These are phyloP conservation scores for Ministeria vibrans DNA, from an alignment of 78 protist genomes.

Conservation along the genomic window DNA sequence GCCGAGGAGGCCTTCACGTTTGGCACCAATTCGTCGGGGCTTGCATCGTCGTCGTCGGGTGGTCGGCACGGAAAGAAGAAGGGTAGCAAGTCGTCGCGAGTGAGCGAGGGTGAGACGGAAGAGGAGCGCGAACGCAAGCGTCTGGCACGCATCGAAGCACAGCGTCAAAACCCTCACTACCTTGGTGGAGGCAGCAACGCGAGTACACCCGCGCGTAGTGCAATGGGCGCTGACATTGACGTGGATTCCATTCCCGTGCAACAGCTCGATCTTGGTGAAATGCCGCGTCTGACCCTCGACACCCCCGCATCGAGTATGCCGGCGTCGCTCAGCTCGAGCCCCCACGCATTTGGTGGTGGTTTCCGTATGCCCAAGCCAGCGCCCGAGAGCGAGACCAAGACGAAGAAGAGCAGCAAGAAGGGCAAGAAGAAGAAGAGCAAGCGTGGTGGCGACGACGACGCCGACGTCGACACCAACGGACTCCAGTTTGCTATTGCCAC, in stretches of 20 bases:
- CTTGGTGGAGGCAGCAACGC: background rate
- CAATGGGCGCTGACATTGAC: background rate
- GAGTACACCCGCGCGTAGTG: background rate
- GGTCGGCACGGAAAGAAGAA: background rate
- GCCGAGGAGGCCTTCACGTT: background rate
- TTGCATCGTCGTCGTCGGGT: background rate
- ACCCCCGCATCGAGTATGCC: background rate
- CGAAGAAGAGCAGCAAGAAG: background rate
- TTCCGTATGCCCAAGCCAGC: background rate
- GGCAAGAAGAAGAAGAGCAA: conserved; percentile 6
- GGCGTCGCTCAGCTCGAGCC: background rate
- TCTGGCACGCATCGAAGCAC: conserved; percentile 2
- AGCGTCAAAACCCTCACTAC: conserved; percentile 11
- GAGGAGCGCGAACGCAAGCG: background rate
- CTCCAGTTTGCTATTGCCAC: background rate
- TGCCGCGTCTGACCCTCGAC: background rate
- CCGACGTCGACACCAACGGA: background rate
- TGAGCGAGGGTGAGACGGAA: conserved; percentile 1
- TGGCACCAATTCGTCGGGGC: too few species aligned
- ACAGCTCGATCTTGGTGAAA: background rate
- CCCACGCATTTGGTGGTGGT: background rate
- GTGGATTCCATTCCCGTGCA: conserved; percentile 15
- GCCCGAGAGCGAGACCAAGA: background rate
- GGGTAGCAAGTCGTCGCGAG: background rate
- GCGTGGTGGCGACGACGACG: background rate